phyloP scores from a whole-genome alignment of 257 asterid genomes.

The Salvia splendens region DNA sequence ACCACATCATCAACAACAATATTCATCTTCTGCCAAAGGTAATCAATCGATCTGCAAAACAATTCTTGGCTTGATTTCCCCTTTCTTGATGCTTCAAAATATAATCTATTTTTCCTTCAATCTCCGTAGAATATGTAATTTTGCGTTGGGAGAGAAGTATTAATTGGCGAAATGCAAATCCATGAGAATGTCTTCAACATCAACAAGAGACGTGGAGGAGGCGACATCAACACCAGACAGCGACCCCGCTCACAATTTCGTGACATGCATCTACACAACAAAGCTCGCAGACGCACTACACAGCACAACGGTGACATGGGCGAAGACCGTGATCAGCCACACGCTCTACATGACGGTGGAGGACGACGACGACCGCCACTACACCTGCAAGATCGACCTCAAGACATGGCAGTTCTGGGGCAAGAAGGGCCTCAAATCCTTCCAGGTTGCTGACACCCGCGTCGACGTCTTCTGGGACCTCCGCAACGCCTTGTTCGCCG shows the following conservation, averaged over 20 bases:
- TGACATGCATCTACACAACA: slow-evolving; percentile 59
- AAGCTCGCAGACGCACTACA: slow-evolving; percentile 43
- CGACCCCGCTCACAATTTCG: slow-evolving; percentile 51
- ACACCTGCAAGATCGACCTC: slow-evolving; percentile 83
- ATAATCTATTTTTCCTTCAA: too few species aligned
- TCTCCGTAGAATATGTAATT: too few species aligned
- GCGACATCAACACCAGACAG: slow-evolving; percentile 15
- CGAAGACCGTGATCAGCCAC: slow-evolving; percentile 62
- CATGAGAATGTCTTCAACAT: slow-evolving; percentile 19
- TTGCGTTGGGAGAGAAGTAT: too few species aligned
- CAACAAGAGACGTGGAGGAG: slow-evolving; percentile 30
- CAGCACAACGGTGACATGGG: slow-evolving; percentile 63
- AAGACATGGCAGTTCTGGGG: slow-evolving; percentile 97
- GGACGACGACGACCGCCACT: slow-evolving; percentile 47
- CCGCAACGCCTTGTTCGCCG: slow-evolving; percentile 55
- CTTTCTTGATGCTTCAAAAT: too few species aligned
- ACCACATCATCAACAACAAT: background rate
- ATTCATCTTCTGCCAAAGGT: too few species aligned
- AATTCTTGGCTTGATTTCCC: too few species aligned
- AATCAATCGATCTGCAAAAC: too few species aligned
- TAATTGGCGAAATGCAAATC: background rate
- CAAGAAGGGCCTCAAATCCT: slow-evolving; percentile 69
- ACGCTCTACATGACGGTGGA: slow-evolving; percentile 61
- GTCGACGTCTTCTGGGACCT: slow-evolving; percentile 85
- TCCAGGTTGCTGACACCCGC: slow-evolving; percentile 53